Evolutionary conservation across 169 alveolate genomes (phyloP), one percentile per base, ranked within the genome.

Genomic region (Plasmodium berghei): DNA sequence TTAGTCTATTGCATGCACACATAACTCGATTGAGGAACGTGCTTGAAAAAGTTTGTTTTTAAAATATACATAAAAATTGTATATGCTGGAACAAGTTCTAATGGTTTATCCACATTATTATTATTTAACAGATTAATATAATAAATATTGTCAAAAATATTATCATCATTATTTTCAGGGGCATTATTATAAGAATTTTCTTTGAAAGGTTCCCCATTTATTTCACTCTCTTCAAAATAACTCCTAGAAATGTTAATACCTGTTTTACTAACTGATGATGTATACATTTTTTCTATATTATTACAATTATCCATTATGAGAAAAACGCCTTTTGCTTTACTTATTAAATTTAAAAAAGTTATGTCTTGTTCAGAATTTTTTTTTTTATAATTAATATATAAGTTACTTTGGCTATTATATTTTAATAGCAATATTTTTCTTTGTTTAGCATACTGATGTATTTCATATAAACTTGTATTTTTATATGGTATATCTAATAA

Each of bases 251-350:
- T 34, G 42, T 34, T 34, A 34, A 34, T 34, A 34, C 42, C 42
- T 3, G 42, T 34, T 34, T 34, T 34, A 5, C 8, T 34, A 34
- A 34, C 42, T 34, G 42, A n/a, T 24, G 54, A n/a, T 12, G 56
- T 69, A 24, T 83, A 56, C 40, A 54, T 42, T 62, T 58, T 83
- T 46, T 83, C 90, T 55, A 83, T 67, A 45, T 56, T 83, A 42
- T 83, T 83, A 18, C 90, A 83, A 49, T 83, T 83, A 16, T 83
- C 90, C n/a, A 83, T 59, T 69, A 83, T 69, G 67, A 83, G 90
- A 83, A 83, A 83, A 16, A 83, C 75, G 5, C 90, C 90, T 52
- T 83, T 83, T 20, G 90, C 59, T 67, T 83, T 83, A 18, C 18
- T 34, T 48, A 83, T 8, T 18, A 83, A 67, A 56, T 83, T 52